Conservation (phyloP, 306 rosid species). For the Begonia masoniana region DNA sequence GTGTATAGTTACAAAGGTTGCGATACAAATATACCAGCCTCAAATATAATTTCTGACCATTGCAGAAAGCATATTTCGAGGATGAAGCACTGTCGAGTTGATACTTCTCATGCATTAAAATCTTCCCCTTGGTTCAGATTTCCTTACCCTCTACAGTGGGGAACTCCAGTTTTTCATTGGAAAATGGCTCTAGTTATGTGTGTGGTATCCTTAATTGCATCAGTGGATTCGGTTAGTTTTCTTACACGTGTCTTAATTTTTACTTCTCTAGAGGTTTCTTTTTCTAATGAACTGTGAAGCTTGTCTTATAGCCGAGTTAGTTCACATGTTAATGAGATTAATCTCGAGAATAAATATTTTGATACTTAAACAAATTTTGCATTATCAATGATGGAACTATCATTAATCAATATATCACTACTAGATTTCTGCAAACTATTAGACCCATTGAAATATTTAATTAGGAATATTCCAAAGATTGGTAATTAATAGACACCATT, state of each 20-base stretch:
- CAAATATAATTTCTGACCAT: slow-evolving; percentile 72
- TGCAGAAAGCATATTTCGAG: slow-evolving; percentile 89
- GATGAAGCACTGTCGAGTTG: slow-evolving; percentile 90
- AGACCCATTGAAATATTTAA: too few relatives aligned
- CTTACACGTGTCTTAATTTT: not conserved
- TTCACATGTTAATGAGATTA: too few relatives aligned
- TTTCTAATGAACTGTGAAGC: not conserved
- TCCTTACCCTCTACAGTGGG: slow-evolving; percentile 98
- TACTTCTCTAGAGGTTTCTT: not conserved
- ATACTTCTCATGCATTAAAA: slow-evolving; percentile 67
- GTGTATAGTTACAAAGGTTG: slow-evolving; percentile 84
- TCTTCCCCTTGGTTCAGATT: slow-evolving; percentile 96
- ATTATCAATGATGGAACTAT: too few relatives aligned
- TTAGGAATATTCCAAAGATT: too few relatives aligned
- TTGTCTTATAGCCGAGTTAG: too few relatives aligned
- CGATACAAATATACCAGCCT: slow-evolving; percentile 78
- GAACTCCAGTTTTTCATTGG: slow-evolving; percentile 97
- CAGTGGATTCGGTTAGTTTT: slow-evolving; percentile 97
- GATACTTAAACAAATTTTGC: too few relatives aligned
- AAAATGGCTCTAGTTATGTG: slow-evolving; percentile 94
- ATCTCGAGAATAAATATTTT: too few relatives aligned
- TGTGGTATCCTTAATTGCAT: slow-evolving; percentile 78
- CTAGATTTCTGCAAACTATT: too few relatives aligned
- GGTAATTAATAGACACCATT: too few relatives aligned
- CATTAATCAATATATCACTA: too few relatives aligned